Evolutionary conservation across 345 rosid species (phyloP).

Genomic region (Populus deltoides): DNA sequence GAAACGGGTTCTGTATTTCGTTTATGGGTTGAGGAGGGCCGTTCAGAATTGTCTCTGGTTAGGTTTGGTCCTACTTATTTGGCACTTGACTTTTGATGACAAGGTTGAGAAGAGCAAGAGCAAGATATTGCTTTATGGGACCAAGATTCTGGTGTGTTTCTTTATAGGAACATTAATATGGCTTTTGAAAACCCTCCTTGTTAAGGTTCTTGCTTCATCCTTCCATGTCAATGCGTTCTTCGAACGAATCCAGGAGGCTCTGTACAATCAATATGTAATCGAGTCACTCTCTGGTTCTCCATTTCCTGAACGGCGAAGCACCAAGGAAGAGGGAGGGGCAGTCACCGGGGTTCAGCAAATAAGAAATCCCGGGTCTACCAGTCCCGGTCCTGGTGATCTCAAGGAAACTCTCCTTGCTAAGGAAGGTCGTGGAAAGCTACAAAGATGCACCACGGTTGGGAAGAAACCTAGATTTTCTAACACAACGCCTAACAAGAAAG

Average conservation of each 20-base stretch:
- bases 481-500: slow-evolving; percentile 15
- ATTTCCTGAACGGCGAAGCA: slow-evolving; percentile 2
- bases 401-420: slow-evolving; percentile 20
- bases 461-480: slow-evolving; percentile 11
- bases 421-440: slow-evolving; percentile 1
- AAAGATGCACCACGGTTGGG: slow-evolving; percentile 9
- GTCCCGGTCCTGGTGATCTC: slow-evolving; percentile 5
- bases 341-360: not conserved
- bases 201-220: slow-evolving; percentile 47
- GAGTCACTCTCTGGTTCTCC: slow-evolving; percentile 40
- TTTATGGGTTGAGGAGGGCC: slow-evolving; percentile 44
- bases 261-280: slow-evolving; percentile 46
- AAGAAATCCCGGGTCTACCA: not conserved
- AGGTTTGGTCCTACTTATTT: slow-evolving; percentile 39
- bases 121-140: slow-evolving; percentile 37
- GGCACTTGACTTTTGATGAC: slow-evolving; percentile 30
- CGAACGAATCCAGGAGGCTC: slow-evolving; percentile 50
- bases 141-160: slow-evolving; percentile 39
- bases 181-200: slow-evolving; percentile 49
- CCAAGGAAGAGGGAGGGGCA: slow-evolving; percentile 1
- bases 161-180: slow-evolving; percentile 39
- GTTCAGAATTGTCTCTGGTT: slow-evolving; percentile 45
- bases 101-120: slow-evolving; percentile 31
- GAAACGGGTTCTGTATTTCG: slow-evolving; percentile 51
- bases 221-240: slow-evolving; percentile 49